Base-by-base conservation (phyloP, 352 stramenopile species). In the Phytopythium helicoides region DNA sequence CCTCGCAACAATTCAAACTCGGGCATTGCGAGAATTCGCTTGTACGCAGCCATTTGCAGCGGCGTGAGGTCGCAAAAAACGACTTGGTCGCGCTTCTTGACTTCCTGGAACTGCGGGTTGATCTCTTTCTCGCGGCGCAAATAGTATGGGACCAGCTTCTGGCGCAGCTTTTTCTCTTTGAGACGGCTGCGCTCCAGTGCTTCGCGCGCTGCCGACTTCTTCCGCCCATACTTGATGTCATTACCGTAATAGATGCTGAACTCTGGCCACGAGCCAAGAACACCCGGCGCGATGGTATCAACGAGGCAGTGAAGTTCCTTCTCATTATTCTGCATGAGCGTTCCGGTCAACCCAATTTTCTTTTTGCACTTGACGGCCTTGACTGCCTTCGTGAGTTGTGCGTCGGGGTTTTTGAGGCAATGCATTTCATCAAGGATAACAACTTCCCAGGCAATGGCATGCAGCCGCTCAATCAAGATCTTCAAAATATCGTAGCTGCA, bases 381-480 rank as follows among this genome's bases (percentile, higher is more conserved):
- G 0, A 97, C 83, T 46, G 91, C 73, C 39, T 79, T 58, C 1
- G 80, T 87, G 6, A 99, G 72, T 56, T 98, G 96, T 14, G 95
- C 93, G 45, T 98, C 96, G 18, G 92, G 77, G 67, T 99, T 99
- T 54, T 98, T 97, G 23, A 99, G 76, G 34, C 97, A 95, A 74
- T 99, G 98, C 49, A 98, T 98, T 71, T 99, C 98, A 65, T 99
- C 98, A 12, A 99, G 89, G 51, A 99, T 88, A 48, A 98, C 75
- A 6, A 88, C 76, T 59, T 94, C 81, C 94, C 97, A 99, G 14
- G 66, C 53, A 14, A 88, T 72, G n/a, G 62, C 64, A 49, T 81
- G 66, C 87, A 91, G 54, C 56, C 86, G 70, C 97, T 89, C 58
- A 87, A 87, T 44, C 7, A 74, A 68, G 87, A 85, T 74, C 89